Base-by-base conservation (phyloP, 2,329 filamentous ascomycete genomes). In the Xylaria sp. region DNA sequence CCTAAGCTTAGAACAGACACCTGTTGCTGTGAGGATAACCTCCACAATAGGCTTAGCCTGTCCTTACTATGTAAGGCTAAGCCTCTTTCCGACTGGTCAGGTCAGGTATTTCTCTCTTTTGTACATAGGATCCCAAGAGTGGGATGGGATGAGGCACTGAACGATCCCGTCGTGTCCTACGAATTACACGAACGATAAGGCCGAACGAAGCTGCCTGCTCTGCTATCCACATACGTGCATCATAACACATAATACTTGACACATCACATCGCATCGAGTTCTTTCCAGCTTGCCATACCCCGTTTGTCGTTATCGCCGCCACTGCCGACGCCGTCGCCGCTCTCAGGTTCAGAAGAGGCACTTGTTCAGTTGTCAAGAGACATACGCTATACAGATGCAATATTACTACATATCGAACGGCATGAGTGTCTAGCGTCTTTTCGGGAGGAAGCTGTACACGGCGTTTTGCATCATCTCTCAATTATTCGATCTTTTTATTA, bases 401-500 rank as follows among this genome's bases (percentile, higher is more conserved):
- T 34, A 34, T 7, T 34, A 34, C 31, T 55, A 55, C 52, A 13
- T n/a, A 34, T 34, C 18, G 52, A 52, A 39, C 57, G 55, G 64
- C 48, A 51, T 66, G 59, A 56, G 20, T 39, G 37, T 8, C n/a
- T 63, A 63, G 56, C 64, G 67, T 25, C 62, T 44, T 31, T 20
- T 18, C 61, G 20, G 25, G 12, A 31, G 15, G 18, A 41, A 20
- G 31, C 25, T 59, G 54, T 18, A 41, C 34, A 46, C 18, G 1
- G 46, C 8, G n/a, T 20, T 18, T 37, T 5, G 28, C 25, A 54
- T 23, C 28, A 20, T 37, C 28, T 34, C 18, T 6, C 7, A 55
- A 20, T 37, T 20, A 9, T 12, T 34, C n/a, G 28, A 5, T 10
- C 10, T 55, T 6, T 37, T 10, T 2, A 55, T 55, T 15, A 20